Base-by-base conservation (phyloP, 2,329 filamentous ascomycete species). In the Calonectria henricotiae region DNA sequence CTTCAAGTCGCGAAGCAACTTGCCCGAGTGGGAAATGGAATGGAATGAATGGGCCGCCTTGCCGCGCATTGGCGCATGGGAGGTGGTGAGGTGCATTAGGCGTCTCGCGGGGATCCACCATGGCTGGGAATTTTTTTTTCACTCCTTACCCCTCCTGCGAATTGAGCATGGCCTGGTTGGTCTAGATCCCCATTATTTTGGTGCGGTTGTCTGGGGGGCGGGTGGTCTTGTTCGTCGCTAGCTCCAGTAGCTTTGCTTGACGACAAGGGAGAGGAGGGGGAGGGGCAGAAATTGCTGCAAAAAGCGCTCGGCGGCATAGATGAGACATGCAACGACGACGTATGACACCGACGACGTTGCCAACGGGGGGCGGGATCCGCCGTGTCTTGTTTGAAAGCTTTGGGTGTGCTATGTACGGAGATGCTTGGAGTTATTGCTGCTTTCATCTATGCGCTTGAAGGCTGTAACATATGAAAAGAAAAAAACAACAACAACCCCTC, bases 51-150 rank as follows among this genome's bases (percentile, higher is more conserved):
- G 65, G 65, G 65, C 55, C 58, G 46, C 55, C 61, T 68, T 71
- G 62, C 62, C 62, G 60, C 64, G 60, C 67, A 71, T 58, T 62
- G 61, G 60, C 60, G 63, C 67, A 70, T 58, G 67, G 49, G 47
- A 47, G 47, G 39, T 47, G 44, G 68, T 76, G 75, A 77, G 75
- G 49, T 77, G 74, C 75, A 77, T 70, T 39, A 70, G 43, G 37
- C 35, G 39, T 44, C 63, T 65, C 68, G 70, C 65, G 55, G n/a
- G 67, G 62, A 35, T 71, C 75, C 74, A 72, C 70, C 62, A 66
- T 75, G 73, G 73, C 71, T 75, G 68, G 68, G 44, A 47, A 46
- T 39, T 67, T 65, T 72, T 68, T 69, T 67, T 65, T 67, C 63
- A 35, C 12, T 20, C n/a, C 46, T 74, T 70, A 70, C 72, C 71